Conservation (phyloP, 495 filamentous ascomycete species). For the Neurospora sp. region DNA sequence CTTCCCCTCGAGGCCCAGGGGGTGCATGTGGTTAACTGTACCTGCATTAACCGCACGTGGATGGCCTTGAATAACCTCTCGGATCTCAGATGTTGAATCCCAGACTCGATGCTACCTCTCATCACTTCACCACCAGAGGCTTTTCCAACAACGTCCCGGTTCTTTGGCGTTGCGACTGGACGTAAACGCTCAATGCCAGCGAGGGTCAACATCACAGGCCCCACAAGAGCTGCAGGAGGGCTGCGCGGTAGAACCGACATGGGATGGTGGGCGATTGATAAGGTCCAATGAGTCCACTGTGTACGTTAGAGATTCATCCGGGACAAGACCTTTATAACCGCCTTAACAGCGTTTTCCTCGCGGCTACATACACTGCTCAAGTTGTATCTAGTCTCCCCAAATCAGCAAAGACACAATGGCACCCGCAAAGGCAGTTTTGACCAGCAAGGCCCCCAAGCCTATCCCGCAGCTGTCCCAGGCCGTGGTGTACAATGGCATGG, state of each 20-base stretch:
- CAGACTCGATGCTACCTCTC: background rate
- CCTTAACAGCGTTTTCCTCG: background rate
- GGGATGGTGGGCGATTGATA: background rate
- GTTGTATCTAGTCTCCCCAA: background rate
- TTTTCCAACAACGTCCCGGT: background rate
- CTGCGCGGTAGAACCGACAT: background rate
- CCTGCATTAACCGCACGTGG: background rate
- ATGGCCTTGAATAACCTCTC: background rate
- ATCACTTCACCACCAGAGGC: background rate
- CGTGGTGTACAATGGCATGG: conserved; percentile 46
- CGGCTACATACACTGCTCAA: background rate
- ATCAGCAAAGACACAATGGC: conserved; percentile 10
- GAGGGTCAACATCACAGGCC: background rate
- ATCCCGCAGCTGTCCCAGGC: conserved; percentile 47
- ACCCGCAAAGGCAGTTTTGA: conserved; percentile 29
- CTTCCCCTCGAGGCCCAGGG: background rate
- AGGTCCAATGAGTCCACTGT: background rate
- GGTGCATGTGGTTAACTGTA: background rate
- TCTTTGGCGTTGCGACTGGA: background rate
- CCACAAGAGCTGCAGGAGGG: background rate
- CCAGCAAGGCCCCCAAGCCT: conserved; percentile 44
- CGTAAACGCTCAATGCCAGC: background rate
- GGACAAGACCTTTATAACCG: background rate
- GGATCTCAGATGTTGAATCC: background rate
- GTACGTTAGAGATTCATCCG: background rate